Percentiles rank a stretch among this genome's conserved stretches.
These are phyloP conservation scores for Malus orientalis DNA, from an alignment of 306 rosid species.

Conservation along the genomic window DNA sequence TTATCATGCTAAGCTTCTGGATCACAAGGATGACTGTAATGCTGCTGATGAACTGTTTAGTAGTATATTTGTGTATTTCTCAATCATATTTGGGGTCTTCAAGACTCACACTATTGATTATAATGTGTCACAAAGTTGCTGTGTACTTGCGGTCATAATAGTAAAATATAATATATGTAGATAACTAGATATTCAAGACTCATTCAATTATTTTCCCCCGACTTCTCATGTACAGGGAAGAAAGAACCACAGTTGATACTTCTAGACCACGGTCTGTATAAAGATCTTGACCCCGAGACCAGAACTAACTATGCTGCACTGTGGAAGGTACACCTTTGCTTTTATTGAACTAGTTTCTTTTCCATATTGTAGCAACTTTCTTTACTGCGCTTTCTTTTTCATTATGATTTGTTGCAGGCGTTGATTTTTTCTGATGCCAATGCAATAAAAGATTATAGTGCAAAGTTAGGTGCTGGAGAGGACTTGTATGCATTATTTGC, in stretches of 20 bases:
- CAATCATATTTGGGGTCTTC: not conserved
- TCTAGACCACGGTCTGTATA: conserved; percentile 92
- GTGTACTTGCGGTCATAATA: not conserved
- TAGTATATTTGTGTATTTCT: not conserved
- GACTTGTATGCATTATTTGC: conserved; percentile 90
- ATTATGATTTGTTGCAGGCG: conserved; percentile 31
- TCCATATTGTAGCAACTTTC: not conserved
- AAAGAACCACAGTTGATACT: conserved; percentile 87
- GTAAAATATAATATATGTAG: not conserved
- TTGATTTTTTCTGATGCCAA: conserved; percentile 74
- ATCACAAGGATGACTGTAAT: not conserved
- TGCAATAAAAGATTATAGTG: conserved; percentile 78
- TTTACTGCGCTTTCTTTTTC: not conserved
- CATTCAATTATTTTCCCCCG: not conserved
- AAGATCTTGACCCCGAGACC: conserved; percentile 70
- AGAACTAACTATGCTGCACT: conserved; percentile 86
- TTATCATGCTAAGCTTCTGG: not conserved
- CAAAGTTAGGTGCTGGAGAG: conserved; percentile 94
- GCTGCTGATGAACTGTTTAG: not conserved
- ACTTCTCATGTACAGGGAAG: conserved; percentile 47
- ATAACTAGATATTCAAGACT: not conserved
- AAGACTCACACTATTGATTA: not conserved
- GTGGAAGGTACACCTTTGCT: conserved; percentile 54
- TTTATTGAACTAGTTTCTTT: not conserved
- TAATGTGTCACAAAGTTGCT: not conserved